Percentiles rank a stretch among this genome's conserved stretches.
These are phyloP conservation scores for Plectosphaerella cucumerina DNA, from an alignment of 2,329 filamentous ascomycete genomes.

Conservation along the genomic window DNA sequence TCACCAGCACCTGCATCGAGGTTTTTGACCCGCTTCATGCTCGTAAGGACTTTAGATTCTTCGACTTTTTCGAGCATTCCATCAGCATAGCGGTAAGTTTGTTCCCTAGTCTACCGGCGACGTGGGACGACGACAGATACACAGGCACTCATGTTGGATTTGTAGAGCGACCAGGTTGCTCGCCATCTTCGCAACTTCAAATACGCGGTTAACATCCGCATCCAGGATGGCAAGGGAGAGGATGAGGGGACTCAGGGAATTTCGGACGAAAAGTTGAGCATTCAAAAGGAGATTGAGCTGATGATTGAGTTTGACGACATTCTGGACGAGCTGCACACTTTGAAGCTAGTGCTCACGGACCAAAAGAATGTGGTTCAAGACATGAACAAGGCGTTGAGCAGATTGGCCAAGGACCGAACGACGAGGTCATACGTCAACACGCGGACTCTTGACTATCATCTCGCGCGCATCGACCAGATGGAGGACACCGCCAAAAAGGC, in stretches of 20 bases:
- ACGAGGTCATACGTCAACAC: not conserved
- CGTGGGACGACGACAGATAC: slow-evolving; percentile 5
- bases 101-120: no score
- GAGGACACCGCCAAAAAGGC: slow-evolving; percentile 16
- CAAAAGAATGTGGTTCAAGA: slow-evolving; percentile 9
- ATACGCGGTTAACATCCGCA: slow-evolving; percentile 2
- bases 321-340: slow-evolving; percentile 8
- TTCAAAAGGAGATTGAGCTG: slow-evolving; percentile 1
- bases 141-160: slow-evolving; percentile 8
- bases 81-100: slow-evolving; percentile 4
- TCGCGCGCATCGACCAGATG: slow-evolving; percentile 19
- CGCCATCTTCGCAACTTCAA: not conserved
- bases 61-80: slow-evolving; percentile 9
- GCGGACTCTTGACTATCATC: slow-evolving; percentile 14
- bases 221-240: slow-evolving; percentile 16
- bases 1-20: slow-evolving; percentile 8
- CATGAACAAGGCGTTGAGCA: slow-evolving; percentile 13
- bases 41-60: slow-evolving; percentile 1
- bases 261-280: slow-evolving; percentile 4
- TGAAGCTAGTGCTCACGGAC: slow-evolving; percentile 6
- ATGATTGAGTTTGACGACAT: slow-evolving; percentile 10
- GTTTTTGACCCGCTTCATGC: slow-evolving; percentile 7
- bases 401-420: not conserved
- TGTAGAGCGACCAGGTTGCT: not conserved
- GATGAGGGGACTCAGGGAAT: slow-evolving; percentile 17